Evolutionary conservation across 371 early-diverging fungal genomes (phyloP).

Genomic region (Rhizopus microsporus): DNA sequence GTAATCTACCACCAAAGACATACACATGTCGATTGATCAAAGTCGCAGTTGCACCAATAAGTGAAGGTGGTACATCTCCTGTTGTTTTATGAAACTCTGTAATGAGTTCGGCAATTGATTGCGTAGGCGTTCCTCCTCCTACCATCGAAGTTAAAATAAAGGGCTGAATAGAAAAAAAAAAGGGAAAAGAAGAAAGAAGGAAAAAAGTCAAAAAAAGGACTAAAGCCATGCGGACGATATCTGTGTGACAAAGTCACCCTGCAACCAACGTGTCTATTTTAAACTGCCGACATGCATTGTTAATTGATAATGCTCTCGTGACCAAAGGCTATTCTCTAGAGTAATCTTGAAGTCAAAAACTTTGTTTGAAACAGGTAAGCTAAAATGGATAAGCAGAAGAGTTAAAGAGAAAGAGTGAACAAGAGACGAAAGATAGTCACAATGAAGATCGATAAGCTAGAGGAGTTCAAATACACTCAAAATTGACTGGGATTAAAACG

Average conservation of each 20-base stretch:
- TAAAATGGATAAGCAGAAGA: no score
- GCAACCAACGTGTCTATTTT: background rate
- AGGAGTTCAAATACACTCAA: no score
- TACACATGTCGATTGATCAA: conserved; percentile 57
- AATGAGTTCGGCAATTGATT: conserved; percentile 45
- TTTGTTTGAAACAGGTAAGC: background rate
- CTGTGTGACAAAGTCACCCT: background rate
- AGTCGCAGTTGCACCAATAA: conserved; percentile 68
- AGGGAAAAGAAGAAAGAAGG: background rate
- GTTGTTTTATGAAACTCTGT: conserved; percentile 40
- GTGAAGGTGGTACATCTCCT: conserved; percentile 61
- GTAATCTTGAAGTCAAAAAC: background rate
- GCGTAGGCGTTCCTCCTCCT: conserved; percentile 11
- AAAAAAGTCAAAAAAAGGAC: conserved; percentile 6
- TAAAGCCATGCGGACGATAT: conserved; percentile 1
- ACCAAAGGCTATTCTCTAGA: background rate
- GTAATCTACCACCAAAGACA: conserved; percentile 71
- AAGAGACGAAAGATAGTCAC: no score
- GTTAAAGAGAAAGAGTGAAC: no score
- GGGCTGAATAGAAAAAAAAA: background rate
- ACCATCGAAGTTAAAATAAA: conserved; percentile 1
- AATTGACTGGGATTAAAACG: no score
- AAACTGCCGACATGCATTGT: background rate
- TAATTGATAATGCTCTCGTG: background rate
- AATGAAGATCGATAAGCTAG: no score